Evolutionary conservation across 192 early-diverging fungal species (phyloP).

Genomic region (Umbelopsis sp.): DNA sequence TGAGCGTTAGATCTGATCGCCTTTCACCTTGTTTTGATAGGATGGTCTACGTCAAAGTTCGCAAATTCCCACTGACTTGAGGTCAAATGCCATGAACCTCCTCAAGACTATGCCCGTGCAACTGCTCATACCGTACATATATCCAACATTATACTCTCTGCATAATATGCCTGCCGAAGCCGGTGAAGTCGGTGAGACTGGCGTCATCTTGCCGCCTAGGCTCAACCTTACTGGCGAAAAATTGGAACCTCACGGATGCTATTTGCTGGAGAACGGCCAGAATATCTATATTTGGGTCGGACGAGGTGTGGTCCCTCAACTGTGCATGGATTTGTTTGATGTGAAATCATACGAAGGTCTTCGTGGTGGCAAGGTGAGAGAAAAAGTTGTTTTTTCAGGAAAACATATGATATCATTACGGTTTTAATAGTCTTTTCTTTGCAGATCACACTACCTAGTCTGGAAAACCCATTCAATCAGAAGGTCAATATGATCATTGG

Average conservation of each 20-base stretch:
- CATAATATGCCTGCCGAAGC: slow-evolving; percentile 73
- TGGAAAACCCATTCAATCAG: slow-evolving; percentile 75
- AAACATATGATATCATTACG: background rate
- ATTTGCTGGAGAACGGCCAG: slow-evolving; percentile 80
- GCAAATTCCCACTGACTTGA: slow-evolving; percentile 76
- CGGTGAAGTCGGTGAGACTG: slow-evolving; percentile 57
- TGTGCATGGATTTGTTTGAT: slow-evolving; percentile 78
- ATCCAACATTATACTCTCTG: slow-evolving; percentile 83
- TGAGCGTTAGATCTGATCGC: background rate
- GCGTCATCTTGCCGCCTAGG: slow-evolving; percentile 73
- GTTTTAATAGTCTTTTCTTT: background rate
- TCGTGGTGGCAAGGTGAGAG: slow-evolving; percentile 69
- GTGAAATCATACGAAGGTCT: slow-evolving; percentile 77
- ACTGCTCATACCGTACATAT: slow-evolving; percentile 66
- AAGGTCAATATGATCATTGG: slow-evolving; percentile 77
- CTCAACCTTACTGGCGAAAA: slow-evolving; percentile 85
- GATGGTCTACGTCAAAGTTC: slow-evolving; percentile 63
- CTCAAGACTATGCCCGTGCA: slow-evolving; percentile 85
- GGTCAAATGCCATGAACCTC: slow-evolving; percentile 80
- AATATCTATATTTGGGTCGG: slow-evolving; percentile 93
- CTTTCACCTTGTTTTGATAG: slow-evolving; percentile 27
- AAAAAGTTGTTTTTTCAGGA: slow-evolving; percentile 12
- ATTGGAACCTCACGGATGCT: slow-evolving; percentile 84
- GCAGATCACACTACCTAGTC: slow-evolving; percentile 65
- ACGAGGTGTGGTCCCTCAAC: slow-evolving; percentile 72